These are phyloP conservation scores for Alloteropsis semialata DNA, from an alignment of 176 grass and related monocot species.

Conservation along the genomic window DNA sequence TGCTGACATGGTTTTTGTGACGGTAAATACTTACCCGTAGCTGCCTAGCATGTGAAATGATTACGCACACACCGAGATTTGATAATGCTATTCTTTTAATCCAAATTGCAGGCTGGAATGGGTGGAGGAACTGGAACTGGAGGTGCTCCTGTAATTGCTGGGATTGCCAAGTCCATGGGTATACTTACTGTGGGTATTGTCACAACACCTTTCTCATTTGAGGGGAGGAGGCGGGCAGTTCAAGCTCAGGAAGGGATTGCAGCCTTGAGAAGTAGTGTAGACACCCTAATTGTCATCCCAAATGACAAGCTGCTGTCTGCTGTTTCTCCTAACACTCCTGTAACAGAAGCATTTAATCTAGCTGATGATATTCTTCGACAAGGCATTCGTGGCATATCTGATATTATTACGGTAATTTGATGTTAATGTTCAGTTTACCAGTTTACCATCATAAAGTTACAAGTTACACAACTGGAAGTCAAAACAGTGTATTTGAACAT, in stretches of 20 bases:
- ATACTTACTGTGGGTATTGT: slow-evolving; percentile 86
- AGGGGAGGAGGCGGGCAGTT: slow-evolving; percentile 73
- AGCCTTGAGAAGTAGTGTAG: slow-evolving; percentile 73
- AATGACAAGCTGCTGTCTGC: slow-evolving; percentile 84
- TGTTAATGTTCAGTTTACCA: not conserved
- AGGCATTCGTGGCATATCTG: slow-evolving; percentile 93
- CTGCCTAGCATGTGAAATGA: slow-evolving; percentile 7
- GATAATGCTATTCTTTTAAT: not conserved
- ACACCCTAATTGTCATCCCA: slow-evolving; percentile 92
- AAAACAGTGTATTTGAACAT: not conserved
- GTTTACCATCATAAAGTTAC: not conserved
- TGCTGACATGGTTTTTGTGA: slow-evolving; percentile 91
- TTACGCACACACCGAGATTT: not conserved
- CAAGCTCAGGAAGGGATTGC: slow-evolving; percentile 93
- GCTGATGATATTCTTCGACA: slow-evolving; percentile 88
- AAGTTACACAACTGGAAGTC: not conserved
- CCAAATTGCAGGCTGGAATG: slow-evolving; percentile 77
- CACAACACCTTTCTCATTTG: slow-evolving; percentile 88
- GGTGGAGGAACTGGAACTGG: slow-evolving; percentile 91
- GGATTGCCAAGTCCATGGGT: slow-evolving; percentile 79
- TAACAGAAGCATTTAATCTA: slow-evolving; percentile 87
- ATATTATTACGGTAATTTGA: slow-evolving; percentile 68
- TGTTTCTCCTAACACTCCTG: slow-evolving; percentile 83
- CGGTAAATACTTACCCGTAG: slow-evolving; percentile 39
- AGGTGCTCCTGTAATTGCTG: slow-evolving; percentile 77